These are phyloP conservation scores for Tagetes patula DNA, from an alignment of 129 eudicot species.

Conservation along the genomic window DNA sequence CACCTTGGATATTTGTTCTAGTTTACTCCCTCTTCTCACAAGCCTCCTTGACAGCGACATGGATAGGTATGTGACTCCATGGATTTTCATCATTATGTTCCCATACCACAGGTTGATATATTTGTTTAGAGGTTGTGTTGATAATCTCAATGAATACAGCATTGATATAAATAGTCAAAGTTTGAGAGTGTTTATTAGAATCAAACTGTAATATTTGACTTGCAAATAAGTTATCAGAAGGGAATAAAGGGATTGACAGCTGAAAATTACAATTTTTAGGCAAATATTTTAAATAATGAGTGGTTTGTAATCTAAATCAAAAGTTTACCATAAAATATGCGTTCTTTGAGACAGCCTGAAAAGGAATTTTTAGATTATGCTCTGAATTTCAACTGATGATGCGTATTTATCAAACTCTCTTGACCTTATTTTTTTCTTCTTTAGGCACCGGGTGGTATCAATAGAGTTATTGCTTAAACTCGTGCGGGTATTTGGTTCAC, in stretches of 20 bases:
- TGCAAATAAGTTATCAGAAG: background rate
- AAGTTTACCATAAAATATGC: background rate
- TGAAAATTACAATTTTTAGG: background rate
- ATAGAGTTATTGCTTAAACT: constrained; percentile 82
- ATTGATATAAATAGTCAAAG: background rate
- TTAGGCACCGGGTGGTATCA: constrained; percentile 71
- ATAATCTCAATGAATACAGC: background rate
- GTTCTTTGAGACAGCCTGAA: background rate
- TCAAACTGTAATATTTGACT: background rate
- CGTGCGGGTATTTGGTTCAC: constrained; percentile 83
- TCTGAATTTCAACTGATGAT: constrained; percentile 13
- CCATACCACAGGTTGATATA: background rate
- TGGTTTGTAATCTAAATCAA: background rate
- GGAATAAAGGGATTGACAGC: background rate
- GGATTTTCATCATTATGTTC: background rate
- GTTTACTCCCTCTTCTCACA: constrained; percentile 73
- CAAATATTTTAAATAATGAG: background rate
- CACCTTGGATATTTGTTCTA: constrained; percentile 81
- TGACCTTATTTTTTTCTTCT: background rate
- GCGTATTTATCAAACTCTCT: background rate
- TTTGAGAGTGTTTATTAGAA: background rate
- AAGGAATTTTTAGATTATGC: background rate
- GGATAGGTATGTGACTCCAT: constrained; percentile 56
- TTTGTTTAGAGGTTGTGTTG: background rate
- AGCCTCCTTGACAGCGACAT: constrained; percentile 77